These are phyloP conservation scores for Mrakia gelida DNA, from an alignment of 768 basidiomycete species.

Conservation along the genomic window DNA sequence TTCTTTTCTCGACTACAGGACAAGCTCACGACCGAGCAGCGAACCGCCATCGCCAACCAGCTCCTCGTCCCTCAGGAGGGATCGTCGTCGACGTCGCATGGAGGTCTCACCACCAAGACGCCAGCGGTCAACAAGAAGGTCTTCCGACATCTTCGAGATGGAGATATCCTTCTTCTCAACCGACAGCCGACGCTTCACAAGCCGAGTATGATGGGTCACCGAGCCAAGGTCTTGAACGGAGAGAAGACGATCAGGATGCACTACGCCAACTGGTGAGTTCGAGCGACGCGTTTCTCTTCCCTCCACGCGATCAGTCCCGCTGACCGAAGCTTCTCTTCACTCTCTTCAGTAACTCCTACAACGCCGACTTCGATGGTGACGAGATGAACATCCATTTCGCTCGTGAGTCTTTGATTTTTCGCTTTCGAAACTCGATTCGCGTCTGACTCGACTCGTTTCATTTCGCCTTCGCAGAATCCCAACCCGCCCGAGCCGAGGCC, in stretches of 20 bases:
- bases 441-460: not conserved
- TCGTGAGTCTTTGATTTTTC: constrained; percentile 51
- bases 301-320: not conserved
- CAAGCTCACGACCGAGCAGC: constrained; percentile 76
- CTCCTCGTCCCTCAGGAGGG: constrained; percentile 84
- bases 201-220: constrained; percentile 99
- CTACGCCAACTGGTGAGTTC: constrained; percentile 87
- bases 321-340: constrained; percentile 32
- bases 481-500: constrained; percentile 90
- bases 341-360: constrained; percentile 81
- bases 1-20: constrained; percentile 53
- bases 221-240: constrained; percentile 80
- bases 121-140: constrained; percentile 91
- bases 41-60: constrained; percentile 92
- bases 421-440: not conserved
- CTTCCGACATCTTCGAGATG: constrained; percentile 87
- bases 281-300: not conserved
- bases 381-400: constrained; percentile 99
- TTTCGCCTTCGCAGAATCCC: constrained; percentile 63
- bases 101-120: constrained; percentile 67
- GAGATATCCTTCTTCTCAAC: constrained; percentile 91
- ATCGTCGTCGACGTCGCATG: constrained; percentile 43
- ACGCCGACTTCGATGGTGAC: constrained; percentile 93
- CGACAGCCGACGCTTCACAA: constrained; percentile 98
- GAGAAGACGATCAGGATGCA: constrained; percentile 99